phyloP scores from a whole-genome alignment of 1,284 basidiomycete species.

The Melampsora larici-populina region DNA sequence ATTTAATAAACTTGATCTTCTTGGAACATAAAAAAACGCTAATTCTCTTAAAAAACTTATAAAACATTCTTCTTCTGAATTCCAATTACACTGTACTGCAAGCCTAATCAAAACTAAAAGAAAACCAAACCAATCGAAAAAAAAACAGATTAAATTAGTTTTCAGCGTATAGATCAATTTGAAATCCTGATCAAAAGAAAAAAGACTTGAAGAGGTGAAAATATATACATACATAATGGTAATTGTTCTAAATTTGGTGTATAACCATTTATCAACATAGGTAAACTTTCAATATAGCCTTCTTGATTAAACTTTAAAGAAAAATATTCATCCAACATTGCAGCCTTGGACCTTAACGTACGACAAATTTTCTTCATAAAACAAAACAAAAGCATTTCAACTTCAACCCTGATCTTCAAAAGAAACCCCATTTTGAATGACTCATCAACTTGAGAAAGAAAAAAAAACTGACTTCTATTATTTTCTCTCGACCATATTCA shows the following conservation, averaged over 20 bases:
- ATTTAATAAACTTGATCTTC: conserved; percentile 56
- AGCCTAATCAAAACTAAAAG: conserved; percentile 50
- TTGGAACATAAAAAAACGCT: conserved; percentile 81
- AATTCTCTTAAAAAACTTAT: conserved; percentile 79
- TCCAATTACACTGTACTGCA: conserved; percentile 74
- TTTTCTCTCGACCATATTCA: conserved; percentile 56
- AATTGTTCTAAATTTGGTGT: conserved; percentile 79
- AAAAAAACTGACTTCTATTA: conserved; percentile 65
- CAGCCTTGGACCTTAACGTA: conserved; percentile 59
- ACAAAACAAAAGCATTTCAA: neutral
- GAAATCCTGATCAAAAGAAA: conserved; percentile 77
- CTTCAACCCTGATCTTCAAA: too few species aligned
- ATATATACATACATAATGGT: conserved; percentile 61
- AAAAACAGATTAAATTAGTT: too few species aligned
- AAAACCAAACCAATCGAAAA: too few species aligned
- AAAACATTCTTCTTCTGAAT: conserved; percentile 78
- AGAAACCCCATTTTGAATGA: neutral
- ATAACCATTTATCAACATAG: conserved; percentile 76
- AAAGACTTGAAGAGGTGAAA: neutral
- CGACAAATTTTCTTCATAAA: conserved; percentile 49
- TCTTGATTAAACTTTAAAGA: conserved; percentile 66
- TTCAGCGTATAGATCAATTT: conserved; percentile 59
- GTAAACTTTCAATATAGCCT: conserved; percentile 70
- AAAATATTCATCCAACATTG: conserved; percentile 93
- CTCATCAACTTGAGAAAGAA: neutral